Conservation (phyloP, 495 filamentous ascomycete species). For the Lasiosphaeria hispida region DNA sequence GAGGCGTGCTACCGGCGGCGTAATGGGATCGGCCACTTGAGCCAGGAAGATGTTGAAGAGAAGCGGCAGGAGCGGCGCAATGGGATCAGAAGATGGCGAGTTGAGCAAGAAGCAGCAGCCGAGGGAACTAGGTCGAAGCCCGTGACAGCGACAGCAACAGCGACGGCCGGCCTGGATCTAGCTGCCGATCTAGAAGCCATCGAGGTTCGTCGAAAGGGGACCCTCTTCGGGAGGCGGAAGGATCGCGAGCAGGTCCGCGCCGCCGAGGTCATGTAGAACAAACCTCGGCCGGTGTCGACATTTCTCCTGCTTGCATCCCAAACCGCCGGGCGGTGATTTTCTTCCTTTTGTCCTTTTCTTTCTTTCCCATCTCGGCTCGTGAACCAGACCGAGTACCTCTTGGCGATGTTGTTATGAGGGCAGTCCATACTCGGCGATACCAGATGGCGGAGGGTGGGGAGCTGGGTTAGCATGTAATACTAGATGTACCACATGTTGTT, state of each 20-base stretch:
- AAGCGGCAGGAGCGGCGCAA: slow-evolving; percentile 58
- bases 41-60: slow-evolving; percentile 63
- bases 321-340: not conserved
- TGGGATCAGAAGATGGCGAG: slow-evolving; percentile 39
- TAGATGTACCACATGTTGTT: slow-evolving; percentile 1
- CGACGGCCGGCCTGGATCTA: slow-evolving; percentile 25
- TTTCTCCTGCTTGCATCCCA: slow-evolving; percentile 2
- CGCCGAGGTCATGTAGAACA: slow-evolving; percentile 34
- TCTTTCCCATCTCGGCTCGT: not conserved
- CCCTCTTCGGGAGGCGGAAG: slow-evolving; percentile 38
- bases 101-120: slow-evolving; percentile 38
- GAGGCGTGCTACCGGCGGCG: slow-evolving; percentile 75
- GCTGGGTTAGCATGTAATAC: slow-evolving; percentile 6
- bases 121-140: slow-evolving; percentile 9
- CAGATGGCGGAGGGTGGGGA: not conserved
- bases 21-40: slow-evolving; percentile 81
- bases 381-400: not conserved
- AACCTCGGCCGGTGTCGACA: slow-evolving; percentile 23
- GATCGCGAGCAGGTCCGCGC: slow-evolving; percentile 29
- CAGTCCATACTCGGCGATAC: not conserved
- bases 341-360: not conserved
- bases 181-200: slow-evolving; percentile 22
- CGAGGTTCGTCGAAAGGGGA: slow-evolving; percentile 38
- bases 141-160: slow-evolving; percentile 15
- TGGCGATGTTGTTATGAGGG: not conserved